A percentile compares a stretch with the other conserved stretches of the same genome.
phyloP scores from a whole-genome alignment of 108 stramenopile species.

The Pseudonitzschia pungens region DNA sequence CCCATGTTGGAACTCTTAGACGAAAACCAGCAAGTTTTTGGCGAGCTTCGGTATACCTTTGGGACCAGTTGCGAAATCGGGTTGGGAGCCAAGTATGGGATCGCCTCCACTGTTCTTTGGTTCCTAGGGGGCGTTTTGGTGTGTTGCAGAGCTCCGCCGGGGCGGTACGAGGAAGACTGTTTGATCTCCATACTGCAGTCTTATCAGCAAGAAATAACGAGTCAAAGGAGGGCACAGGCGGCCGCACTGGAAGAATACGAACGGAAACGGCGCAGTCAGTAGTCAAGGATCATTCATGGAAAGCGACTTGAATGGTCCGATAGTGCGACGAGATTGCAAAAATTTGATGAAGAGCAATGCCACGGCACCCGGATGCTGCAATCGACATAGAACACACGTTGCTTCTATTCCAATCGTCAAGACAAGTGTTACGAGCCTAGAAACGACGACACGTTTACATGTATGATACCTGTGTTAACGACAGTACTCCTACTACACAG shows the following conservation, averaged over 20 bases:
- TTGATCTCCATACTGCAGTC: neutral
- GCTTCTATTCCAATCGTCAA: too few relatives aligned
- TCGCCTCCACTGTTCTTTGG: conserved; percentile 4
- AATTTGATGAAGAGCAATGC: too few relatives aligned
- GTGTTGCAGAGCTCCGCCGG: neutral
- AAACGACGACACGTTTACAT: too few relatives aligned
- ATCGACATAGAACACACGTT: too few relatives aligned
- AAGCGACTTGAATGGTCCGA: too few relatives aligned
- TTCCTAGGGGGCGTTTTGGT: neutral
- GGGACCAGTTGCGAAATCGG: neutral
- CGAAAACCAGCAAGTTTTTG: neutral
- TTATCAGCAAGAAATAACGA: neutral
- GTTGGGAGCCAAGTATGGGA: neutral
- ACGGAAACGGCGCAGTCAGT: neutral
- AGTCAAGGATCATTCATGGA: neutral
- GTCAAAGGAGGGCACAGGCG: neutral
- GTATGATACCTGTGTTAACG: too few relatives aligned
- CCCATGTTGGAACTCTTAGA: neutral
- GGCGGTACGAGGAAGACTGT: neutral
- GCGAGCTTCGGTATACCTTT: neutral
- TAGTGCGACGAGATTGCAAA: too few relatives aligned
- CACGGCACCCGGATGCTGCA: too few relatives aligned
- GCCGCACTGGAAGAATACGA: neutral
- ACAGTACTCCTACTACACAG: too few relatives aligned
- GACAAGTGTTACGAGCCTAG: too few relatives aligned